Base-by-base conservation (phyloP, 2,329 filamentous ascomycete genomes). In the Fusarium udum region DNA sequence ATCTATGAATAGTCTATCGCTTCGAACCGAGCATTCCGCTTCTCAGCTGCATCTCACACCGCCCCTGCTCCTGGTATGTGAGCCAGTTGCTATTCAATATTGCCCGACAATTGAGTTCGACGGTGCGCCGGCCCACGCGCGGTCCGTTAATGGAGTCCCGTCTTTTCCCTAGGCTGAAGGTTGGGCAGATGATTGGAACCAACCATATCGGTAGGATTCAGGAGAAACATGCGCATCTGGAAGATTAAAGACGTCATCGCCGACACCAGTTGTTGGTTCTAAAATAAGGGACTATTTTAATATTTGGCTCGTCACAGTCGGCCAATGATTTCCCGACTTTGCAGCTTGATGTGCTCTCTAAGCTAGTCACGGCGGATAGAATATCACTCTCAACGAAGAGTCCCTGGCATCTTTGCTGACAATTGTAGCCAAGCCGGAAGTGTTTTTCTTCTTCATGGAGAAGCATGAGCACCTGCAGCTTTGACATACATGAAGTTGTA, bases 91-190 rank as follows among this genome's bases (percentile, higher is more conserved):
- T 58, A 51, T 59, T 63, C 26, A 66, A 63, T 55, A 69, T 70
- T 67, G 56, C 67, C 61, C 62, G 64, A 65, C 52, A 62, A 76
- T 76, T 78, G 77, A 76, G 75, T 78, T 78, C 64, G 67, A 75
- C 75, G 76, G 77, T 75, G 72, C 61, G 67, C 68, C 70, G 67
- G 76, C 71, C 74, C 70, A 75, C 70, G 69, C 70, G 77, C 77
- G 77, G 77, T 77, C 77, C 77, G 77, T 66, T 68, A 55, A 75
- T 71, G 73, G 71, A 78, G 66, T 75, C 72, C 77, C 76, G 75
- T 78, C 74, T 77, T 78, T 77, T 78, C 69, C 72, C 77, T 78
- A 78, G 75, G 67, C 71, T 62, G 53, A 62, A 53, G 68, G 69
- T 55, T 69, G 75, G 66, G 48, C 53, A 76, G 63, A 58, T 59